Base-by-base conservation (phyloP, 2,329 filamentous ascomycete genomes). In the Exophiala calicioides region DNA sequence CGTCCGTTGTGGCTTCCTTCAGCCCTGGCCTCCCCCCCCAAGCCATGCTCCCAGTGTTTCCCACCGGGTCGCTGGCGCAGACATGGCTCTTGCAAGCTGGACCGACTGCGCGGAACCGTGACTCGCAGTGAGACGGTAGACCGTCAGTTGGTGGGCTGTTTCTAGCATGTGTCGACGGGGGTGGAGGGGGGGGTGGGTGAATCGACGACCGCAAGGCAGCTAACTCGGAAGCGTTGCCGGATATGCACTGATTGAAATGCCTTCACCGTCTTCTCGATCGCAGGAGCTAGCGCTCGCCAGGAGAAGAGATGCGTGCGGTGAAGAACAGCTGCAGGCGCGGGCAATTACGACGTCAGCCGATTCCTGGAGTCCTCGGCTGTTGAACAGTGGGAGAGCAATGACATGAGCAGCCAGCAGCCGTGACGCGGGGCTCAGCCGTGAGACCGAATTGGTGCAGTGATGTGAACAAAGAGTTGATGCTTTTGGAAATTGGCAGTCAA, bases 1-100 rank as follows among this genome's bases (percentile, higher is more conserved):
- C 41, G 47, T 29, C 52, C 47, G 36, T 33, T 38, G 47, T 38
- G 49, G 43, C 47, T 40, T 24, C 44, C 32, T 26, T 33, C 40
- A 32, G 30, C 35, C 37, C 44, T 39, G 41, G 41, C 30, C 13
- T 21, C n/a, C n/a, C 9, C 20, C 12, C 29, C 24, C 20, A 36
- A 46, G 43, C 34, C 34, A 35, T 24, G 39, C 29, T 43, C 34
- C 39, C 16, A 23, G 20, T 24, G n/a, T n/a, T 42, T 31, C 39
- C 10, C 18, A 30, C 27, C 27, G 16, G 27, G 27, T 30, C 24
- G n/a, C 33, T 16, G 33, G 24, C n/a, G 21, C 37, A 23, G 27
- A n/a, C 36, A 20, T 8, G 20, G 27, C 29, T 30, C 46, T 44
- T 41, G 30, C 21, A 30, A 36, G 30, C 16, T 47, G 44, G 33